Conservation (phyloP, 768 basidiomycete species). For the Baorangia bicolor region DNA sequence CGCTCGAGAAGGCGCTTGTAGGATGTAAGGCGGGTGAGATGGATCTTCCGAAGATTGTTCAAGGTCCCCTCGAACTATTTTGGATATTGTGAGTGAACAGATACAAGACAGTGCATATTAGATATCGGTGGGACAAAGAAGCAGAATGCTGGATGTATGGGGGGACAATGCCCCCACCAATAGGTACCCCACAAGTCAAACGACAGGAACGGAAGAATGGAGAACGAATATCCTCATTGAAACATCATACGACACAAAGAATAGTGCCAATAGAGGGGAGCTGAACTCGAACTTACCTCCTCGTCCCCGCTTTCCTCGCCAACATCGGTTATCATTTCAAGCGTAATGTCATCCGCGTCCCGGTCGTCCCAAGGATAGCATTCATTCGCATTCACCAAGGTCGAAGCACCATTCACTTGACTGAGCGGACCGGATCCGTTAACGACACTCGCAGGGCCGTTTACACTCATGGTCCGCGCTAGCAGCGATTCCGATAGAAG, state of each 20-base stretch:
- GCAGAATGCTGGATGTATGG: neutral
- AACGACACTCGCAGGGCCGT: conserved; percentile 18
- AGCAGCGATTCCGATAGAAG: conserved; percentile 19
- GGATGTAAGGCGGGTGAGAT: conserved; percentile 58
- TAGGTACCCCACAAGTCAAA: neutral
- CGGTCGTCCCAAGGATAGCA: conserved; percentile 29
- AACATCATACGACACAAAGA: neutral
- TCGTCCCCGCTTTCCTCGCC: conserved; percentile 68
- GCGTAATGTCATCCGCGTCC: conserved; percentile 60
- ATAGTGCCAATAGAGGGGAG: neutral
- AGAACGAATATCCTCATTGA: neutral
- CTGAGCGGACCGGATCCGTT: conserved; percentile 21
- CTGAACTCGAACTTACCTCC: conserved; percentile 44
- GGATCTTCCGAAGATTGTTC: conserved; percentile 40
- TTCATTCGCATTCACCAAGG: conserved; percentile 20
- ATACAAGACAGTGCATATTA: neutral
- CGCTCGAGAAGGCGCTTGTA: conserved; percentile 81
- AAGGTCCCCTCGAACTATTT: conserved; percentile 46
- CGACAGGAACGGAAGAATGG: neutral
- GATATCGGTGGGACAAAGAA: neutral
- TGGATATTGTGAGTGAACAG: conserved; percentile 1
- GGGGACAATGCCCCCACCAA: neutral
- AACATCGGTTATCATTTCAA: conserved; percentile 66
- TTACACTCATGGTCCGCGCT: conserved; percentile 9
- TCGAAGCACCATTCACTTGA: conserved; percentile 24